Evolutionary conservation across 176 grass and related monocot genomes (phyloP).

Genomic region (Eleusine coracana): DNA sequence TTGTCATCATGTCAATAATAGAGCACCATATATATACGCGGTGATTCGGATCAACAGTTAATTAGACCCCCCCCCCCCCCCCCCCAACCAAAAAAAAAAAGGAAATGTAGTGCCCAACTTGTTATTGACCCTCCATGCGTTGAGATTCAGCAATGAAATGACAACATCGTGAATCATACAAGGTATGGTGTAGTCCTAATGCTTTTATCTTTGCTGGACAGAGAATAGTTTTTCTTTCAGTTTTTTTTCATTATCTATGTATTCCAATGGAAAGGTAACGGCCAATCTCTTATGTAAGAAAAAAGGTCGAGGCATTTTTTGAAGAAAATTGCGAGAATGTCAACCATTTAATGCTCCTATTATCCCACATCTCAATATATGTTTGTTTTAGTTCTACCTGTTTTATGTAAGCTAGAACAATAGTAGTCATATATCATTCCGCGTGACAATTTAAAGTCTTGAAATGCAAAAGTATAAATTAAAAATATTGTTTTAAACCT

Average conservation of each 20-base stretch:
- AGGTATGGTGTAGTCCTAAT: too few species aligned
- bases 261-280: neutral
- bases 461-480: too few species aligned
- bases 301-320: neutral
- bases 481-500: too few species aligned
- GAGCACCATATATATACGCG: neutral
- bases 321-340: neutral
- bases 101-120: neutral
- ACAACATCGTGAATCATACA: neutral
- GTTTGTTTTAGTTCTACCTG: neutral
- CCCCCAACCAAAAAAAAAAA: neutral
- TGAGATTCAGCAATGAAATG: conserved; percentile 7
- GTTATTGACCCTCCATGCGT: neutral
- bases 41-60: neutral
- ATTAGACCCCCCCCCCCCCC: too few species aligned
- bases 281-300: neutral
- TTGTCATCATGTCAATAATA: neutral
- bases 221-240: neutral
- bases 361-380: neutral
- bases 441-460: neutral
- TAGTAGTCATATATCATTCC: too few species aligned
- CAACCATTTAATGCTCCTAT: neutral
- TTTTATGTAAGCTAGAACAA: neutral
- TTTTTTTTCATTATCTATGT: neutral
- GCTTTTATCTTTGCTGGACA: neutral